Percentiles rank a stretch among this genome's conserved stretches.
Evolutionary conservation across 345 rosid species (phyloP).

Genomic region (Salix brachista): DNA sequence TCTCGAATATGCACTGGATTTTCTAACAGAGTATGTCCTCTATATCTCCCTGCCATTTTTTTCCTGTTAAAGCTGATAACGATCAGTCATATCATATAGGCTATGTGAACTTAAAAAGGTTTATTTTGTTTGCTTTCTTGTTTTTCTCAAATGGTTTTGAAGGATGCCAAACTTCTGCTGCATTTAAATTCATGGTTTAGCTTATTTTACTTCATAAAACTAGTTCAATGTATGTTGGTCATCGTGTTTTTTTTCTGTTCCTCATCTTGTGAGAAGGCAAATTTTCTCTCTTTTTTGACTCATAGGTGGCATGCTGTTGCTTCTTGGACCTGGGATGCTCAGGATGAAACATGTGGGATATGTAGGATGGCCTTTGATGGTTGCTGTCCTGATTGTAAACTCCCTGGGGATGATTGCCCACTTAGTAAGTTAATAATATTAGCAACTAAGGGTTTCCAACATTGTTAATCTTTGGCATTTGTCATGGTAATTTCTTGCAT

Average conservation of each 20-base stretch:
- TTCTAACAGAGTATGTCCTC: constrained; percentile 19
- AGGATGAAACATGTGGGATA: constrained; percentile 93
- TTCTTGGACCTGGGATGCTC: constrained; percentile 98
- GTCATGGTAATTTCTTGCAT: too few relatives aligned
- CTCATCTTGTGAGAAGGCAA: background rate
- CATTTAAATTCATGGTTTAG: background rate
- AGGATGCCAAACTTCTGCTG: background rate
- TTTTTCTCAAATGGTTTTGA: background rate
- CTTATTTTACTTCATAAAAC: background rate
- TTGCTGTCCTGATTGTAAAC: constrained; percentile 89
- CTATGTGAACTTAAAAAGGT: background rate
- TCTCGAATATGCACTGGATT: background rate
- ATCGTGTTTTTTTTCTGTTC: background rate
- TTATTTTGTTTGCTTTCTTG: too few relatives aligned
- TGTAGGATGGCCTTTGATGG: constrained; percentile 98
- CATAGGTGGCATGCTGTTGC: constrained; percentile 92
- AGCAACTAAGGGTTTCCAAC: too few relatives aligned
- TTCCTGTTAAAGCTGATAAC: background rate
- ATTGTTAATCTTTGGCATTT: too few relatives aligned
- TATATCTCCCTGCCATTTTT: background rate
- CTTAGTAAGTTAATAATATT: constrained; percentile 42
- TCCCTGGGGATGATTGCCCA: constrained; percentile 92
- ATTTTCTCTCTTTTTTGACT: background rate
- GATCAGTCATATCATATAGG: background rate
- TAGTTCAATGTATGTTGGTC: too few relatives aligned